These are phyloP conservation scores for Tricholoma hemisulphureum DNA, from an alignment of 768 basidiomycete genomes.

Conservation along the genomic window DNA sequence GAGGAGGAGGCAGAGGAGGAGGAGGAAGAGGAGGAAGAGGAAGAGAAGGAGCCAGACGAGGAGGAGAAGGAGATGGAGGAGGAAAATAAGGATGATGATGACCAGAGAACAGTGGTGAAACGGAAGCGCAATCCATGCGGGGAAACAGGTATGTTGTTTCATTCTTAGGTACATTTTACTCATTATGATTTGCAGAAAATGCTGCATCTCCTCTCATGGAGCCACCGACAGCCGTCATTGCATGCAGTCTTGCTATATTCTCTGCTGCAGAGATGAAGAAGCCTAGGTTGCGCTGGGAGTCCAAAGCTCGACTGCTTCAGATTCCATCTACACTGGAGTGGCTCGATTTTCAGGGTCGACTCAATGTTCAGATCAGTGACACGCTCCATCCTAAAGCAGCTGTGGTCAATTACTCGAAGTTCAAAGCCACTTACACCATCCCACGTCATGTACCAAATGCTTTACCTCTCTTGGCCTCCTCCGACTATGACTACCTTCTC, in stretches of 20 bases:
- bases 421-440: not conserved
- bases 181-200: not conserved
- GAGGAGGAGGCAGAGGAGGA: conserved; percentile 5
- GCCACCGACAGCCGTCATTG: not conserved
- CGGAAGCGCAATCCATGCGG: not conserved
- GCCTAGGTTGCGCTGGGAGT: not conserved
- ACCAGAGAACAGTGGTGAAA: not conserved
- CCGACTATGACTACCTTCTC: not conserved
- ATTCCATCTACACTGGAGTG: not conserved
- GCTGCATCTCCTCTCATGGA: not conserved
- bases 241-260: not conserved
- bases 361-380: not conserved
- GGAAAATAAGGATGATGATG: not conserved
- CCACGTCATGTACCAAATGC: not conserved
- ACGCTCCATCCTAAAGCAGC: not conserved
- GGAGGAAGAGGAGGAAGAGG: too few relatives aligned
- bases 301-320: not conserved
- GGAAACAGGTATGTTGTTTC: not conserved
- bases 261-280: not conserved
- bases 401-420: not conserved
- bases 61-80: not conserved
- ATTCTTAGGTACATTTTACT: not conserved
- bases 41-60: too few relatives aligned
- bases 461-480: not conserved
- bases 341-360: not conserved